Percentiles rank a stretch among this genome's conserved stretches.
Evolutionary conservation across 768 basidiomycete genomes (phyloP).

Genomic region (Rubroboletus pulcherrimus): DNA sequence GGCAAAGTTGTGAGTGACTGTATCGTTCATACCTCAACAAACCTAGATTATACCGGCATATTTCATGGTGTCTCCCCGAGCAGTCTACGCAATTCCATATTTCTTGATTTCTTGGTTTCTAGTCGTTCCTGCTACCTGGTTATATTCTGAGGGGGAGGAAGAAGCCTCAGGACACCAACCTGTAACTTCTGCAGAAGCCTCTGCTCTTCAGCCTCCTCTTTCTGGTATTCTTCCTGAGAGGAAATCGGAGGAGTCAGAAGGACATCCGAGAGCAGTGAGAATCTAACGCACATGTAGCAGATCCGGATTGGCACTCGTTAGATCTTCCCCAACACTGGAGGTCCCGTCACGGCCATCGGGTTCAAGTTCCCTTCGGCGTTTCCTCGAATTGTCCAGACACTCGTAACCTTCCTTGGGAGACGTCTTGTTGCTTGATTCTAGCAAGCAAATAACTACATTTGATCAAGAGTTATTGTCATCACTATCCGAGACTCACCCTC

Average conservation of each 20-base stretch:
- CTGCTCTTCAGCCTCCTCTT: slow-evolving; percentile 13
- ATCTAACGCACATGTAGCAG: slow-evolving; percentile 1
- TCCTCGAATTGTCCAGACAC: neutral
- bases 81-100: slow-evolving; percentile 10
- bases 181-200: slow-evolving; percentile 12
- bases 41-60: neutral
- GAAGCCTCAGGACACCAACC: neutral
- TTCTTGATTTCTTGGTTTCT: slow-evolving; percentile 3
- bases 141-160: neutral
- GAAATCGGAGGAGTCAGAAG: neutral
- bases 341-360: neutral
- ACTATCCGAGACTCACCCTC: neutral
- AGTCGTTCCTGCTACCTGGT: slow-evolving; percentile 2
- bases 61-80: slow-evolving; percentile 7
- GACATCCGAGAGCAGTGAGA: too few relatives aligned
- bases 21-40: neutral
- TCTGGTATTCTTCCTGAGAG: slow-evolving; percentile 6
- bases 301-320: neutral
- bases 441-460: neutral
- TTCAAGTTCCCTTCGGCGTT: neutral
- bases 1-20: slow-evolving; percentile 12
- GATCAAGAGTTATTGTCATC: neutral
- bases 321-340: neutral
- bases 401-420: neutral
- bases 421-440: neutral